Conservation (phyloP, 352 stramenopile species). For the Blastocystis sp. region DNA sequence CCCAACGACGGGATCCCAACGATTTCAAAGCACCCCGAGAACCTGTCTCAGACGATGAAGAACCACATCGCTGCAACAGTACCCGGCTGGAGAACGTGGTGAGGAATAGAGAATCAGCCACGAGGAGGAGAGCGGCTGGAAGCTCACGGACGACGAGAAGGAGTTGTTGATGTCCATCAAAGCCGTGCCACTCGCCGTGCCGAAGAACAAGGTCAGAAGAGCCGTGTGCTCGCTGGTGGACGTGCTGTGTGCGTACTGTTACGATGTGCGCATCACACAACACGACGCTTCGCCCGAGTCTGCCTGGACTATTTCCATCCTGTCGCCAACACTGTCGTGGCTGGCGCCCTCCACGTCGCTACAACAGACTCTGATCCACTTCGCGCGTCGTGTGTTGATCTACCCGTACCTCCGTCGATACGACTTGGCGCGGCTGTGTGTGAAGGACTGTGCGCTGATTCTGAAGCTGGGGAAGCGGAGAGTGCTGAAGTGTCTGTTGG, state of each 20-base stretch:
- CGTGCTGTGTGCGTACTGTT: constrained; percentile 91
- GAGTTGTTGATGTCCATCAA: constrained; percentile 74
- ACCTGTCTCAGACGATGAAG: not conserved
- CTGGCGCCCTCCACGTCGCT: constrained; percentile 82
- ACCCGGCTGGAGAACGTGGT: not conserved
- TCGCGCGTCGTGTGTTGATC: constrained; percentile 87
- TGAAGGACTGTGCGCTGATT: constrained; percentile 85
- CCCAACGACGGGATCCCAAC: not conserved
- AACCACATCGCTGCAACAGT: not conserved
- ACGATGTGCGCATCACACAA: constrained; percentile 91
- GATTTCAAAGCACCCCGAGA: not conserved
- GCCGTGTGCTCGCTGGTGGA: constrained; percentile 84
- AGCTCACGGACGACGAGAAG: constrained; percentile 57
- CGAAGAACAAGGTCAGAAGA: constrained; percentile 72
- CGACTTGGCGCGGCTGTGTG: constrained; percentile 82
- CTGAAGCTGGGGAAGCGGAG: constrained; percentile 85
- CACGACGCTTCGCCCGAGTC: constrained; percentile 93
- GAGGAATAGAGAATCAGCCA: not conserved
- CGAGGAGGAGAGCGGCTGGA: constrained; percentile 22
- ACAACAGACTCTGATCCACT: constrained; percentile 75
- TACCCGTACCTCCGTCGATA: constrained; percentile 94
- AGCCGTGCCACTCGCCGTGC: constrained; percentile 38
- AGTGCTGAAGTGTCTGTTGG: constrained; percentile 86
- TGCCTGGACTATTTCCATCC: constrained; percentile 91
- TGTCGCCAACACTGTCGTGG: constrained; percentile 91